Evolutionary conservation across 208 protist genomes (phyloP), one percentile per base, ranked within the genome.

Genomic region (Leishmania mexicana): DNA sequence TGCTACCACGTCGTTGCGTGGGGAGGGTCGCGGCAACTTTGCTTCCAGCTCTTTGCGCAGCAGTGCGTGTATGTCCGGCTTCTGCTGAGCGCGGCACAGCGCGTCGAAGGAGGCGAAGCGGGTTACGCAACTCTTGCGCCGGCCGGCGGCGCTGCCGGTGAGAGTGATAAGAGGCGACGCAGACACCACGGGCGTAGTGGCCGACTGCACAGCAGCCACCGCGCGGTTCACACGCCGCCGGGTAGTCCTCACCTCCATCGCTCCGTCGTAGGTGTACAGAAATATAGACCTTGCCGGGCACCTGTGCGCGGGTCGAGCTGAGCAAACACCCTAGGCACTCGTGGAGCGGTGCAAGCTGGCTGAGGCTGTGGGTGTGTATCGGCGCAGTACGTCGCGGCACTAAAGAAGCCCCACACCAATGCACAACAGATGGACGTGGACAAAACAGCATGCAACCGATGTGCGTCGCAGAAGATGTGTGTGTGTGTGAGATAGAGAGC

Each of bases 131-230:
- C 40, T 0, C 38, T 35, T 68, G 77, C 31, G 62, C 10, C 15
- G 17, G 42, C n/a, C n/a, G 3, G 60, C n/a, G 17, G 28, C 42
- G 3, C 31, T 57, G 79, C 40, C 1, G 1, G 40, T 19, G 35
- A 67, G 35, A n/a, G 76, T 73, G 47, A 80, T n/a, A 19, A 92
- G 74, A 21, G 85, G 85, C 3, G 86, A 88, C 24, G 54, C 45
- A n/a, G 76, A 78, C 2, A 85, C 67, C 42, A 79, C 65, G 17
- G 76, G 58, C 21, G 78, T 79, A 17, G 85, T 85, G 0, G 91
- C 87, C 8, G 88, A 84, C 38, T 88, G 82, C 53, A 94, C 76
- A 4, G 92, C 90, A 19, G 93, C 90, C n/a, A 96, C 92, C 0
- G 92, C 93, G 38, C 93, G 88, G 76, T 91, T 92, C 15, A 79